Evolutionary conservation across 2,329 filamentous ascomycete genomes (phyloP).

Genomic region (Botrytis sinoallii): DNA sequence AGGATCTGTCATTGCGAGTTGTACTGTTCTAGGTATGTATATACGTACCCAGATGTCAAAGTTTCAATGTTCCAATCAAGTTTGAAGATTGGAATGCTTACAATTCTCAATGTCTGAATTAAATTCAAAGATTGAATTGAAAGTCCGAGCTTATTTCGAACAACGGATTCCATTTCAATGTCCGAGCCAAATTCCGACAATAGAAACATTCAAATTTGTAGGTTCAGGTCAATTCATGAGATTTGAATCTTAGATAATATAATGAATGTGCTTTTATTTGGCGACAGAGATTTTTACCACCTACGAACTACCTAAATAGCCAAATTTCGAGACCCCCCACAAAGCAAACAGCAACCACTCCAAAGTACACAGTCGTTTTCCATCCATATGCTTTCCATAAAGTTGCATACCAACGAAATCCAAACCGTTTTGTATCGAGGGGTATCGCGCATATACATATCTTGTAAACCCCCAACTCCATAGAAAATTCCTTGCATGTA

Average conservation of each 20-base stretch:
- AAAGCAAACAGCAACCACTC: not conserved
- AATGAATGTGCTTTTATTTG: not conserved
- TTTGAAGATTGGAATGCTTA: too few relatives aligned
- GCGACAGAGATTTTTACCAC: not conserved
- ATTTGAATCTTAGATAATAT: not conserved
- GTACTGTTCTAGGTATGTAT: not conserved
- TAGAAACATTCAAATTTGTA: too few relatives aligned
- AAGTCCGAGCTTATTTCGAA: not conserved
- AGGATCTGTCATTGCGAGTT: not conserved
- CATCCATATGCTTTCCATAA: conserved; percentile 9
- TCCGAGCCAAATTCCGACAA: too few relatives aligned
- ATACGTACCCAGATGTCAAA: not conserved
- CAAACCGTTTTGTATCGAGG: conserved; percentile 1
- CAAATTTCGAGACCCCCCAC: not conserved
- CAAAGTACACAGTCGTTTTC: not conserved
- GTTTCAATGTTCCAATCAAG: not conserved
- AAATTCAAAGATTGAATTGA: not conserved
- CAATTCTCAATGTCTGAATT: not conserved
- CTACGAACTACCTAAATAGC: not conserved
- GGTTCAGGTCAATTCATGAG: not conserved
- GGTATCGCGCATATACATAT: conserved; percentile 16
- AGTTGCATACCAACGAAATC: not conserved
- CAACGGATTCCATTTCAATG: too few relatives aligned
- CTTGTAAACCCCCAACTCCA: conserved; percentile 15
- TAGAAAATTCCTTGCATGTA: not conserved